Evolutionary conservation across 1,284 basidiomycete species (phyloP), one percentile per base, ranked within the genome.

Genomic region (Cystobasidium pallidum): DNA sequence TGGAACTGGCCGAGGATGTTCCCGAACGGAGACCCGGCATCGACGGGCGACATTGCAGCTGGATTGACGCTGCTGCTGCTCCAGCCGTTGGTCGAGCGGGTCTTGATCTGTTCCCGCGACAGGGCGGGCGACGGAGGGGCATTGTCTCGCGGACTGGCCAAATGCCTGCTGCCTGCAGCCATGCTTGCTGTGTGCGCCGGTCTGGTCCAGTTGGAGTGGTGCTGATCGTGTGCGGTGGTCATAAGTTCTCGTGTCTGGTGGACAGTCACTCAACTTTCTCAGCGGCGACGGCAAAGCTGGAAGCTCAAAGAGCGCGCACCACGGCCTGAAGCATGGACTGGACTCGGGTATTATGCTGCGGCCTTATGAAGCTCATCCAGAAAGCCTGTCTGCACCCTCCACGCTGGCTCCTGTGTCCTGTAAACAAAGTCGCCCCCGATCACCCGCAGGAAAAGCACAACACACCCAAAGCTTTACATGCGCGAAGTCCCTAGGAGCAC

Each of bases 81-180:
- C 68, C 68, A 71, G 17, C 68, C 68, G 34, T 61, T 21, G 13
- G 59, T 47, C 24, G 57, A 62, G 45, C 68, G 59, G 61, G 43
- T 71, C 68, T 71, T 71, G 68, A 71, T 71, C 68, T 71, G 68
- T 59, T 71, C 68, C n/a, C 68, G 26, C 15, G 59, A 63, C n/a
- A 71, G 51, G 34, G 68, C 68, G 24, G 68, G 68, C 32, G 59
- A 63, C 17, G 47, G 28, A 28, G 68, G 68, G n/a, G 59, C 68
- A 34, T 52, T 63, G 17, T 32, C 47, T 28, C 24, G 13, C 11
- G 30, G 45, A 13, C 19, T 49, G 41, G 49, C 45, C 24, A 51
- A 51, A 19, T 24, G 43, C 21, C 39, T 24, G 30, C 43, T 47
- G 45, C 54, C 47, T 26, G 68, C 68, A 54, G 68, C 43, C 52